Percentiles rank a stretch among this genome's conserved stretches.
Evolutionary conservation across 331 rosid species (phyloP).

Genomic region (Acacia concinna): DNA sequence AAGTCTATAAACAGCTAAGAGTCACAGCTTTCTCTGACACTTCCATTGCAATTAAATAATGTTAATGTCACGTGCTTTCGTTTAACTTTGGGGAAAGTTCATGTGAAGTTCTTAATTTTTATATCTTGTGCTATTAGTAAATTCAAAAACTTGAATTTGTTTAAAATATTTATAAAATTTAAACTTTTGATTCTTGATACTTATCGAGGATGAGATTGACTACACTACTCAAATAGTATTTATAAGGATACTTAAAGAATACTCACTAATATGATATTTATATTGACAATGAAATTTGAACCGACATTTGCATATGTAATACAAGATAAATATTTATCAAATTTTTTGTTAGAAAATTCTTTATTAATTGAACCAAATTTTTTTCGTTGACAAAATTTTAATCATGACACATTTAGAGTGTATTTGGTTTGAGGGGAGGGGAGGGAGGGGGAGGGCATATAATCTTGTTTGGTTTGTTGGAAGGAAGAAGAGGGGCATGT

Average conservation of each 20-base stretch:
- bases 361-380: neutral
- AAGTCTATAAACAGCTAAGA: neutral
- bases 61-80: neutral
- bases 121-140: neutral
- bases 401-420: neutral
- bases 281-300: neutral
- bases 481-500: no score
- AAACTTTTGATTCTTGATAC: neutral
- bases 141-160: neutral
- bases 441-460: no score
- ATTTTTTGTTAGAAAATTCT: neutral
- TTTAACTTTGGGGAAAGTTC: neutral
- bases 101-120: neutral
- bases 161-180: neutral
- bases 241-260: neutral
- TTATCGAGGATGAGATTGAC: neutral
- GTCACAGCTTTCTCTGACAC: constrained; percentile 1
- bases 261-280: neutral
- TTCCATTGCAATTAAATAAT: constrained; percentile 45
- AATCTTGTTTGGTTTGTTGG: no score
- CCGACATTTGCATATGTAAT: neutral
- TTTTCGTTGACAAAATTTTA: neutral
- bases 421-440: no score
- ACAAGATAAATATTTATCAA: neutral
- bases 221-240: neutral